phyloP scores from a whole-genome alignment of 164 flowering plant genomes.

The Piper longum region DNA sequence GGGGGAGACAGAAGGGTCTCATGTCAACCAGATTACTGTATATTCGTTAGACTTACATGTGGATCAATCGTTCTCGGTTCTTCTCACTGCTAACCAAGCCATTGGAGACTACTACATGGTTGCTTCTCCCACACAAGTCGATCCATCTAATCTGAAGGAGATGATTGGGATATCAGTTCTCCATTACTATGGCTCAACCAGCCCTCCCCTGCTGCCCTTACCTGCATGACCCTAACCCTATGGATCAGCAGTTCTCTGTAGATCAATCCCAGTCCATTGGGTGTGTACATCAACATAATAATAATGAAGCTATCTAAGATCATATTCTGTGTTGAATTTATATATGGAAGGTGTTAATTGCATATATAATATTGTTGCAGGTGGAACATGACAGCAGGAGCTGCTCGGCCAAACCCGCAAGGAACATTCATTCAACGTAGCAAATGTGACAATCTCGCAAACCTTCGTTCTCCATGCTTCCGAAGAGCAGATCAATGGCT shows the following conservation, averaged over 20 bases:
- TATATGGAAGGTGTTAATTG: not conserved
- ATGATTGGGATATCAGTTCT: conserved; percentile 25
- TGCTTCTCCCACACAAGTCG: conserved; percentile 34
- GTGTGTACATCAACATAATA: conserved; percentile 7
- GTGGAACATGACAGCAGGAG: conserved; percentile 60
- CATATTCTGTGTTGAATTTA: too few relatives aligned
- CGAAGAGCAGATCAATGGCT: conserved; percentile 9
- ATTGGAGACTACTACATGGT: conserved; percentile 41
- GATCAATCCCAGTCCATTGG: conserved; percentile 55
- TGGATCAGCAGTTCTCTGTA: conserved; percentile 32
- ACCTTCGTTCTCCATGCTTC: conserved; percentile 35
- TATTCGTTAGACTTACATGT: conserved; percentile 54
- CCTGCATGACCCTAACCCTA: conserved; percentile 40
- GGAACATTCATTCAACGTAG: conserved; percentile 54
- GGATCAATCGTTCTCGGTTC: conserved; percentile 63
- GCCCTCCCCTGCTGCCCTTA: conserved; percentile 14
- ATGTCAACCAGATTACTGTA: conserved; percentile 36
- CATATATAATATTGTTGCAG: conserved; percentile 7
- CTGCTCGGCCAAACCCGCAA: conserved; percentile 76
- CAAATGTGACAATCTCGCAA: conserved; percentile 31
- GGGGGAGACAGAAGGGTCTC: conserved; percentile 72
- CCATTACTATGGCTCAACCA: conserved; percentile 28
- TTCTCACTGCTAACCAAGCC: conserved; percentile 40
- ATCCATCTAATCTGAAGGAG: not conserved
- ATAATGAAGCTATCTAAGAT: too few relatives aligned